These are phyloP conservation scores for Lophiostoma macrostomum DNA, from an alignment of 495 filamentous ascomycete species.

Conservation along the genomic window DNA sequence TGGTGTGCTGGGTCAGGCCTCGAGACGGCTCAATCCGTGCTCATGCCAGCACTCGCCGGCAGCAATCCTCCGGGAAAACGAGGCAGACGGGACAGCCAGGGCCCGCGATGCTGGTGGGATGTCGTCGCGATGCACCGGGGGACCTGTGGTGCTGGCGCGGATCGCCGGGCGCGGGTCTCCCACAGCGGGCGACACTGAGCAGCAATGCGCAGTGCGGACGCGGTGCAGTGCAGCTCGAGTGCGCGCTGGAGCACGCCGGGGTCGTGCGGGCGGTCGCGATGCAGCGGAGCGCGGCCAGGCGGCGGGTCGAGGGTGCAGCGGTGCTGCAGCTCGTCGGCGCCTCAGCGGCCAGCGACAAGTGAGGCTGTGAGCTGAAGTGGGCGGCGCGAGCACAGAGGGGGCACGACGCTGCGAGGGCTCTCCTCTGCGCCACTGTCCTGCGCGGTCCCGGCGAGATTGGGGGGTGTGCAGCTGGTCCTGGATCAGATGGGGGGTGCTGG, in stretches of 20 bases:
- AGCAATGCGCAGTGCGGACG: not conserved
- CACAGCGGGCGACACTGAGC: no score
- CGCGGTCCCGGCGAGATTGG: no score
- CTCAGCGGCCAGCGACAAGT: slow-evolving; percentile 13
- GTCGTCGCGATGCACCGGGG: no score
- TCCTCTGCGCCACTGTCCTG: no score
- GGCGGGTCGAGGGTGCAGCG: not conserved
- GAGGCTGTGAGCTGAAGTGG: slow-evolving; percentile 22
- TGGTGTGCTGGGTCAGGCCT: not conserved
- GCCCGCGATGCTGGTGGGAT: not conserved
- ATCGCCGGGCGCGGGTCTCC: no score
- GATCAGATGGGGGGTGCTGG: no score
- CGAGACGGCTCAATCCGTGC: not conserved
- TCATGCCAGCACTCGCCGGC: slow-evolving; percentile 16
- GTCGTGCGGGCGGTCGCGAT: not conserved
- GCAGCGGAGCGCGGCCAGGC: not conserved
- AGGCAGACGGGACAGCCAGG: not conserved
- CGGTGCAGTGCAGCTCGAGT: not conserved
- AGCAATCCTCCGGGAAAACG: not conserved
- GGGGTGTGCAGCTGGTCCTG: slow-evolving; percentile 7
- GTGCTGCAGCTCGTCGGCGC: not conserved
- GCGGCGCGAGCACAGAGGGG: not conserved
- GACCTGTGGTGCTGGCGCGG: no score
- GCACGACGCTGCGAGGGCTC: not conserved
- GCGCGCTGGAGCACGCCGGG: not conserved